phyloP scores from a whole-genome alignment of 208 protist species.

The Leishmania martiniquensis region DNA sequence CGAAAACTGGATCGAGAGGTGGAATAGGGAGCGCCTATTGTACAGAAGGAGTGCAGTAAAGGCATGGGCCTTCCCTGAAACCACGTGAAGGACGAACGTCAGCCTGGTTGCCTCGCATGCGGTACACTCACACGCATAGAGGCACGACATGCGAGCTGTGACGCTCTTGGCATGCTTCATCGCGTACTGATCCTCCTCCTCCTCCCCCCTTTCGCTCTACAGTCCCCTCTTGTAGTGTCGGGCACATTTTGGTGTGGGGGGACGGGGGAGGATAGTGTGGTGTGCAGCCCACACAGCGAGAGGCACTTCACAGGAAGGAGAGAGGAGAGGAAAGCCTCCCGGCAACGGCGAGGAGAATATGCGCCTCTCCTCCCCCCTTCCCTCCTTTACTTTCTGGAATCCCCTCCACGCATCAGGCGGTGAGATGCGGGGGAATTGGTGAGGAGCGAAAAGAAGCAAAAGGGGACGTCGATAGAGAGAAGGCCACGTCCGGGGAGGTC shows the following conservation, averaged over 20 bases:
- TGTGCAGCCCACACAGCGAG: neutral
- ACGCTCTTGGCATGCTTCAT: neutral
- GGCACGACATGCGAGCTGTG: neutral
- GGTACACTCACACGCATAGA: neutral
- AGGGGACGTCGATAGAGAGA: slow-evolving; percentile 1
- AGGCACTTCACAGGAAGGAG: too few relatives aligned
- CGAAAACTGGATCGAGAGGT: neutral
- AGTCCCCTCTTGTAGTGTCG: neutral
- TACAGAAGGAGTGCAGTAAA: neutral
- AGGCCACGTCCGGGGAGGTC: neutral
- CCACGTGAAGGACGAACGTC: neutral
- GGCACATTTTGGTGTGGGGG: neutral
- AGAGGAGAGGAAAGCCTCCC: too few relatives aligned
- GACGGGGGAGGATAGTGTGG: neutral
- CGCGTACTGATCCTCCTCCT: neutral
- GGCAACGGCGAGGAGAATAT: neutral
- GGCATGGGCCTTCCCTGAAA: neutral
- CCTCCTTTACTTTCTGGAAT: neutral
- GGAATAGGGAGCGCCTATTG: neutral
- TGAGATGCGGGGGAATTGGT: neutral
- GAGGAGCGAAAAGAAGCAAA: neutral
- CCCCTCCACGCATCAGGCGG: neutral
- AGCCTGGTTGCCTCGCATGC: neutral
- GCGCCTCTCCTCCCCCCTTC: neutral
- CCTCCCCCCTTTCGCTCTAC: neutral